These are phyloP conservation scores for Plasmodium vivax DNA, from an alignment of 169 alveolate genomes.

Conservation along the genomic window DNA sequence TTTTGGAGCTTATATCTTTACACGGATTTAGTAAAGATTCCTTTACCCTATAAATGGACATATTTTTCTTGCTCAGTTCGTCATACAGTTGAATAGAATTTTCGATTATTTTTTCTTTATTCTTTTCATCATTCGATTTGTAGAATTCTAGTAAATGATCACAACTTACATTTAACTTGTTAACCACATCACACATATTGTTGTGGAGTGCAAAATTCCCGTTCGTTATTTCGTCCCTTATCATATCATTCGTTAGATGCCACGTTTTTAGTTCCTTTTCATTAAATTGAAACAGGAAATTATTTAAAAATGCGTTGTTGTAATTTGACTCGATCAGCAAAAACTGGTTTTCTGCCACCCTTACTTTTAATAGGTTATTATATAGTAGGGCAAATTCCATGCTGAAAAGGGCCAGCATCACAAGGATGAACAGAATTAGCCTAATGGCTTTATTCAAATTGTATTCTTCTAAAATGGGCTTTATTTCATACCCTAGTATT, in stretches of 20 bases:
- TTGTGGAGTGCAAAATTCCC: constrained; percentile 32
- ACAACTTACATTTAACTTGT: constrained; percentile 39
- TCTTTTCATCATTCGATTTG: not conserved
- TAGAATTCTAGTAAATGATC: constrained; percentile 7
- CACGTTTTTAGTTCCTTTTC: constrained; percentile 26
- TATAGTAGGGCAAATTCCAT: constrained; percentile 60
- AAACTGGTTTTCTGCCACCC: constrained; percentile 16
- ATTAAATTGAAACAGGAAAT: constrained; percentile 49
- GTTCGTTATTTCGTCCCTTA: constrained; percentile 43
- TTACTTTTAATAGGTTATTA: constrained; percentile 53
- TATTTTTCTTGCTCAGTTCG: constrained; percentile 6
- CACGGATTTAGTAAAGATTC: constrained; percentile 30
- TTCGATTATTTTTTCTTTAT: constrained; percentile 1
- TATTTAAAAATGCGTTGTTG: constrained; percentile 10
- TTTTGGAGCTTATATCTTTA: constrained; percentile 22
- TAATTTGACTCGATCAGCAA: constrained; percentile 35
- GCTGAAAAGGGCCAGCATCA: constrained; percentile 34
- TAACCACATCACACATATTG: constrained; percentile 19
- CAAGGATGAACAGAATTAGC: constrained; percentile 26
- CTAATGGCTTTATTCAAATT: constrained; percentile 41
- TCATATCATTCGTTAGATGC: constrained; percentile 32
- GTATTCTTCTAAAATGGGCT: constrained; percentile 46
- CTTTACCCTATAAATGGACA: constrained; percentile 32
- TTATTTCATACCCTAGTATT: constrained; percentile 63
- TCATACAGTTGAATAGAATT: constrained; percentile 14